A percentile compares a stretch with the other conserved stretches of the same genome.
Conservation (phyloP, 139 green algal genomes). For the Coelastrella sp. region DNA sequence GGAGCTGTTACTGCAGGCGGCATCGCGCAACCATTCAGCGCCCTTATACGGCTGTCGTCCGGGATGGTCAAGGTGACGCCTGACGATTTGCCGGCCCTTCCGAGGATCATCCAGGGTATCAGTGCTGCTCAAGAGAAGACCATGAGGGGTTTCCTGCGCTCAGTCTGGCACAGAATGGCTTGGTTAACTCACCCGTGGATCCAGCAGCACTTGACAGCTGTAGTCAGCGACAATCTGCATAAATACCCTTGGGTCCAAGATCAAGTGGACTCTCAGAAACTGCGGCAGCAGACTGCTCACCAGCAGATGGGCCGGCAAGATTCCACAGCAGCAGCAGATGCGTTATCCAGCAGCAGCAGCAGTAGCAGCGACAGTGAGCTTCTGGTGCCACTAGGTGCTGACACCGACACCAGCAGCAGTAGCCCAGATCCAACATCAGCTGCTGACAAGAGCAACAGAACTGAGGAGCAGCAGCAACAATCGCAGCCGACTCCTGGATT, state of each 20-base stretch:
- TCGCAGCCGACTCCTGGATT: neutral
- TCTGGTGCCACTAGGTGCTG: neutral
- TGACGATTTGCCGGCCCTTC: conserved; percentile 55
- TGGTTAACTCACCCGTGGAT: conserved; percentile 57
- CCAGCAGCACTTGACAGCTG: neutral
- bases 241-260: neutral
- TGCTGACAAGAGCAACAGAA: neutral
- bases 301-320: conserved; percentile 10
- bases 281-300: conserved; percentile 18
- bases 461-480: neutral
- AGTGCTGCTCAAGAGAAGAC: conserved; percentile 9
- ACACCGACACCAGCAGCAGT: neutral
- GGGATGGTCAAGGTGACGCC: conserved; percentile 6
- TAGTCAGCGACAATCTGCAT: conserved; percentile 41
- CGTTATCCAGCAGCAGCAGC: neutral
- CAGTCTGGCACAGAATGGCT: conserved; percentile 64
- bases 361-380: neutral
- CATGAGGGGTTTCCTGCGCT: conserved; percentile 54
- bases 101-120: conserved; percentile 60
- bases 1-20: conserved; percentile 41
- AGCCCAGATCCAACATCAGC: neutral
- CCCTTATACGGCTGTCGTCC: conserved; percentile 32
- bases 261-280: neutral
- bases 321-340: neutral
- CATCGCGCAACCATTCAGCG: conserved; percentile 11